Conservation (phyloP, 345 rosid species). For the Raphanus raphanistrum region DNA sequence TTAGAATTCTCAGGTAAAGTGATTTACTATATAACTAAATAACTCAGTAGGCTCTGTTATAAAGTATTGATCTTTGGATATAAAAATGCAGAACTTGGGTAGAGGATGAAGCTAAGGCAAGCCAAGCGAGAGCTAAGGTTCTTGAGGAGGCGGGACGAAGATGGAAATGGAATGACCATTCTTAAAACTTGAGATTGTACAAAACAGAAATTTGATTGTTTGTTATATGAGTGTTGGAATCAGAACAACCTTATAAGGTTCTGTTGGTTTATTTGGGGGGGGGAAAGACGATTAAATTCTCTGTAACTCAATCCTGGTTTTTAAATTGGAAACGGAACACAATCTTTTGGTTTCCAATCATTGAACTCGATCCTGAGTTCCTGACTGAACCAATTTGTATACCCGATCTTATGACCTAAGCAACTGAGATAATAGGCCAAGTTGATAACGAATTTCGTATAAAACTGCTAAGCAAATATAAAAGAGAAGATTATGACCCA, state of each 20-base stretch:
- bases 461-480: too few species aligned
- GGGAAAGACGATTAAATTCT: neutral
- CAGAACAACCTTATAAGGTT: neutral
- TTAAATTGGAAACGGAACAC: conserved; percentile 14
- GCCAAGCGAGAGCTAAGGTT: conserved; percentile 78
- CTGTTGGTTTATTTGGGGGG: conserved; percentile 6
- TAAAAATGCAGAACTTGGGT: conserved; percentile 75
- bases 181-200: conserved; percentile 25
- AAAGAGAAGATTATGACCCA: neutral
- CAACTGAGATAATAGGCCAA: too few species aligned
- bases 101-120: conserved; percentile 90
- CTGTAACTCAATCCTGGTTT: conserved; percentile 6
- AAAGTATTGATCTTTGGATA: conserved; percentile 11
- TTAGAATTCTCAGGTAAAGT: conserved; percentile 72
- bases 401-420: neutral
- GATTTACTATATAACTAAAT: neutral
- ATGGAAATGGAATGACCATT: conserved; percentile 76
- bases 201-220: conserved; percentile 8
- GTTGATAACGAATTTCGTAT: too few species aligned
- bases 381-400: neutral
- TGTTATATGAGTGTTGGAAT: neutral
- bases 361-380: neutral
- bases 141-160: conserved; percentile 81
- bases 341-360: neutral
- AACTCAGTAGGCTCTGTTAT: neutral